phyloP scores from a whole-genome alignment of 2,329 filamentous ascomycete species.

The Sphaerulina musiva region DNA sequence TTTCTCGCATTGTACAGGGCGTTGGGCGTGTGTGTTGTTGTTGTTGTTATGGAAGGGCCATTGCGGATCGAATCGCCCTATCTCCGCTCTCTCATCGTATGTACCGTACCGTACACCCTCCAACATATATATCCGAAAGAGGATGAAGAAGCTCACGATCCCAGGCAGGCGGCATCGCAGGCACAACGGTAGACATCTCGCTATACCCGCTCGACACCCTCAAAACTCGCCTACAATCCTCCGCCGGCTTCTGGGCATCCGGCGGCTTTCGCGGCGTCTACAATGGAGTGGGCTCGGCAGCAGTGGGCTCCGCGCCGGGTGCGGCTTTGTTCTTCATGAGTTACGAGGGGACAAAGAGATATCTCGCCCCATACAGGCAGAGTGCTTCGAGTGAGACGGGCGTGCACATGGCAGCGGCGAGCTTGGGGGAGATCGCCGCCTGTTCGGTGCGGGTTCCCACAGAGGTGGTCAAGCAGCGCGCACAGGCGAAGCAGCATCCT shows the following conservation, averaged over 20 bases:
- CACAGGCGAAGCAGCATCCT: constrained; percentile 78
- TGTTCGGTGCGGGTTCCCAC: constrained; percentile 90
- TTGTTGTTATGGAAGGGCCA: constrained; percentile 2
- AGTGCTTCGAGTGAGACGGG: constrained; percentile 29
- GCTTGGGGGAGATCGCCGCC: constrained; percentile 80
- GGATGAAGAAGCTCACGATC: constrained; percentile 11
- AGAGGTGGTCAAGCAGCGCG: constrained; percentile 94
- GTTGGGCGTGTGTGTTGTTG: background rate
- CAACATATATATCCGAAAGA: background rate
- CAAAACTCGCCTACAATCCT: constrained; percentile 92
- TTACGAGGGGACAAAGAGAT: constrained; percentile 29
- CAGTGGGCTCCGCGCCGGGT: constrained; percentile 86
- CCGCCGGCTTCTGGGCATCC: constrained; percentile 66
- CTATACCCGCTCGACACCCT: constrained; percentile 98
- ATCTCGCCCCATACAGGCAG: constrained; percentile 2
- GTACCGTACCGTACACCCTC: background rate
- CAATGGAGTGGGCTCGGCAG: constrained; percentile 78
- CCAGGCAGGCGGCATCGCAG: constrained; percentile 79
- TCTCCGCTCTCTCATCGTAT: constrained; percentile 43
- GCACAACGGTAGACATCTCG: constrained; percentile 91
- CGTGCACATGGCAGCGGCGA: constrained; percentile 76
- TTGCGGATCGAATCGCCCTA: constrained; percentile 42
- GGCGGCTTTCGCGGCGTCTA: constrained; percentile 92
- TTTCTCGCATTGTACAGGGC: constrained; percentile 2
- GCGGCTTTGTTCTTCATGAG: constrained; percentile 84